Percentiles rank a stretch among this genome's conserved stretches.
phyloP scores from a whole-genome alignment of 495 filamentous ascomycete genomes.

The Daldinia concentrica region DNA sequence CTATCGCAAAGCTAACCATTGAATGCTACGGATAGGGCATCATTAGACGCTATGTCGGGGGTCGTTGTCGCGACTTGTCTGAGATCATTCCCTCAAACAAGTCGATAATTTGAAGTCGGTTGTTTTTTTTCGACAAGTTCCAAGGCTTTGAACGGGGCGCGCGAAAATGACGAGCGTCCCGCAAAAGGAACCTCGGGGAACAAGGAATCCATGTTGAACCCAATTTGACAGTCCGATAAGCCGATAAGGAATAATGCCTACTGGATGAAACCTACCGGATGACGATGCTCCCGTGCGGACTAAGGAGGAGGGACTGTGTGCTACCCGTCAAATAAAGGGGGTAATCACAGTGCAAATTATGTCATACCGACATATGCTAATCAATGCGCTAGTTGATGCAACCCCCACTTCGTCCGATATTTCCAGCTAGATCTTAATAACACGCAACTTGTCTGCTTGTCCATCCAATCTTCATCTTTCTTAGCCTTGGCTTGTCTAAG shows the following conservation, averaged over 20 bases:
- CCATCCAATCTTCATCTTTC: conserved; percentile 13
- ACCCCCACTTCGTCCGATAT: conserved; percentile 28
- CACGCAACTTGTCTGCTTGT: neutral
- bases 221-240: conserved; percentile 35
- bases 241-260: conserved; percentile 37
- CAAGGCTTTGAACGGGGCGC: conserved; percentile 30
- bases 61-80: conserved; percentile 20
- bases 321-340: neutral
- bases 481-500: conserved; percentile 35
- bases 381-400: conserved; percentile 1
- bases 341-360: conserved; percentile 12
- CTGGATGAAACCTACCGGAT: conserved; percentile 15
- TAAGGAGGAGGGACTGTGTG: conserved; percentile 1
- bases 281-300: conserved; percentile 29
- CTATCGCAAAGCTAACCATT: conserved; percentile 40
- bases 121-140: conserved; percentile 21
- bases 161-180: conserved; percentile 44
- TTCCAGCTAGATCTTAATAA: conserved; percentile 25
- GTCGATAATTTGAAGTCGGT: conserved; percentile 22
- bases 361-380: conserved; percentile 8
- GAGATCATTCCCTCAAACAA: conserved; percentile 36
- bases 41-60: conserved; percentile 32
- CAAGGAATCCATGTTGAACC: conserved; percentile 39
- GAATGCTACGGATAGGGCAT: conserved; percentile 50
- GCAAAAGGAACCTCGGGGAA: conserved; percentile 27